phyloP scores from a whole-genome alignment of 75 land plant species.

The Picea glauca region DNA sequence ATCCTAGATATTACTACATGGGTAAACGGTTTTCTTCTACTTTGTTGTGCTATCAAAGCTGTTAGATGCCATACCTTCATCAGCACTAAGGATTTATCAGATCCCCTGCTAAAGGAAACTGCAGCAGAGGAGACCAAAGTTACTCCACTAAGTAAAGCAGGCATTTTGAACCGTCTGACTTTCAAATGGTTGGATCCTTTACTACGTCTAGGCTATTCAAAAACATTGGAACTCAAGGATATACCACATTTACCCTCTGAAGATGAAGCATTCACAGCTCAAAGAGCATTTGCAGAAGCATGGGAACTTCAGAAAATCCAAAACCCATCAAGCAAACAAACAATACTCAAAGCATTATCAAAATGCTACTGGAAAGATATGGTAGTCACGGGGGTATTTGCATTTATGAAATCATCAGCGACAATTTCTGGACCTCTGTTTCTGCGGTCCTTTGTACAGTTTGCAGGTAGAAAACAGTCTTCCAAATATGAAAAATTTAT shows the following conservation, averaged over 20 bases:
- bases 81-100: not conserved
- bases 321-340: constrained; percentile 4
- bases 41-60: constrained; percentile 20
- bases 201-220: constrained; percentile 48
- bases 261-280: constrained; percentile 39
- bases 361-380: constrained; percentile 45
- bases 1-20: constrained; percentile 24
- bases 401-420: constrained; percentile 36
- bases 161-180: constrained; percentile 32
- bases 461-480: constrained; percentile 19
- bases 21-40: constrained; percentile 24
- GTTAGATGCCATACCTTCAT: not conserved
- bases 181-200: constrained; percentile 69
- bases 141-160: constrained; percentile 11
- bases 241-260: constrained; percentile 51
- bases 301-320: constrained; percentile 24
- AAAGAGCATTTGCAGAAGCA: constrained; percentile 21
- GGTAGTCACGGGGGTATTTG: constrained; percentile 30
- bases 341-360: constrained; percentile 25
- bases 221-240: constrained; percentile 40
- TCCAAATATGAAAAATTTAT: constrained; percentile 19
- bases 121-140: not conserved
- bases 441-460: constrained; percentile 46
- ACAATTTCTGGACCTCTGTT: constrained; percentile 44
- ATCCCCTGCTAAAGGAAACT: constrained; percentile 25